These are phyloP conservation scores for Monosporascus sp. DNA, from an alignment of 2,329 filamentous ascomycete genomes.

Conservation along the genomic window DNA sequence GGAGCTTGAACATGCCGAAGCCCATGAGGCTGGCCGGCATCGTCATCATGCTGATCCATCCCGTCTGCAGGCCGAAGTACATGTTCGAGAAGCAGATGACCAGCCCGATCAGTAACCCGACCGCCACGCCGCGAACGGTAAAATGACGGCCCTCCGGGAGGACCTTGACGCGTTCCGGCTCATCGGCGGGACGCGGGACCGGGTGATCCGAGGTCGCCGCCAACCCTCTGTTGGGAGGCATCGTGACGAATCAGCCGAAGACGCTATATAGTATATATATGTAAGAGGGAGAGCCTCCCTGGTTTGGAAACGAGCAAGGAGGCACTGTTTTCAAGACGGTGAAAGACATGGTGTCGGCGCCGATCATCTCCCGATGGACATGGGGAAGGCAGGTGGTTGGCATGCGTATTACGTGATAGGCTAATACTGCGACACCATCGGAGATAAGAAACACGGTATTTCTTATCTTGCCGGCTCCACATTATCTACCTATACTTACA, in stretches of 20 bases:
- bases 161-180: constrained; percentile 13
- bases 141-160: constrained; percentile 60
- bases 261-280: neutral
- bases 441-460: neutral
- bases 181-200: neutral
- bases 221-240: neutral
- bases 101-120: constrained; percentile 77
- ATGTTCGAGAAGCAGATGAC: constrained; percentile 96
- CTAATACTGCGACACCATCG: neutral
- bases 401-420: neutral
- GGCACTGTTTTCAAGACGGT: too few relatives aligned
- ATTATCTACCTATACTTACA: neutral
- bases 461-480: neutral
- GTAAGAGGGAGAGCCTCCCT: neutral
- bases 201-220: neutral
- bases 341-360: too few relatives aligned
- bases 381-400: neutral
- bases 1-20: constrained; percentile 83
- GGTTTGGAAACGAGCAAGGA: too few relatives aligned
- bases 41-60: constrained; percentile 74
- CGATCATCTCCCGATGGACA: too few relatives aligned
- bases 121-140: constrained; percentile 72
- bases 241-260: neutral
- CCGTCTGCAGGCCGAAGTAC: constrained; percentile 94
- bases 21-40: constrained; percentile 95